These are phyloP conservation scores for Dictyostelium citrinum DNA, from an alignment of 78 protist species.

Conservation along the genomic window DNA sequence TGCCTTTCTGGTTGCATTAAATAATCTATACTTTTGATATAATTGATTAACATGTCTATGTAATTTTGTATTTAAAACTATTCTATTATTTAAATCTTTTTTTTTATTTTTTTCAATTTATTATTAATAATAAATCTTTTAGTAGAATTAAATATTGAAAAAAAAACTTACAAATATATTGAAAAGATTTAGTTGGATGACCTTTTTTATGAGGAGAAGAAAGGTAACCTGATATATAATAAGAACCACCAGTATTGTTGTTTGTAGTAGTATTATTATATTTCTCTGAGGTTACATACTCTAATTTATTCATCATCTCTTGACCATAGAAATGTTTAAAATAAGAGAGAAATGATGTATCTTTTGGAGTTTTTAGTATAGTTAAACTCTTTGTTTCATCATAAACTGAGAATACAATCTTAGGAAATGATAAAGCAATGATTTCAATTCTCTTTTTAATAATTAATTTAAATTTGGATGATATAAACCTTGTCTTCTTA, in stretches of 20 bases:
- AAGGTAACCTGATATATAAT: conserved; percentile 11
- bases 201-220: conserved; percentile 41
- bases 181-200: conserved; percentile 41
- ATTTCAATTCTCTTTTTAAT: conserved; percentile 18
- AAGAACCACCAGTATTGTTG: not conserved
- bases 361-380: conserved; percentile 1
- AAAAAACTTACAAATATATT: conserved; percentile 41
- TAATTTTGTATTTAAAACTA: conserved; percentile 46
- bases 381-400: conserved; percentile 11
- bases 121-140: not conserved
- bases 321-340: conserved; percentile 34
- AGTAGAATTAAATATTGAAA: not conserved
- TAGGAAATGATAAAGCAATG: conserved; percentile 49
- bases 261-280: not conserved
- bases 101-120: not conserved
- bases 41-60: conserved; percentile 48
- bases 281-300: not conserved
- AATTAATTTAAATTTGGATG: not conserved
- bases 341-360: not conserved
- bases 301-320: conserved; percentile 35
- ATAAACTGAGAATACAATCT: conserved; percentile 1
- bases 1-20: conserved; percentile 6
- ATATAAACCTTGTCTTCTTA: conserved; percentile 40
- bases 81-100: conserved; percentile 43
- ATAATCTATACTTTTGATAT: conserved; percentile 31